Conservation (phyloP, 495 filamentous ascomycete genomes). For the Stereocaulon alpinum region DNA sequence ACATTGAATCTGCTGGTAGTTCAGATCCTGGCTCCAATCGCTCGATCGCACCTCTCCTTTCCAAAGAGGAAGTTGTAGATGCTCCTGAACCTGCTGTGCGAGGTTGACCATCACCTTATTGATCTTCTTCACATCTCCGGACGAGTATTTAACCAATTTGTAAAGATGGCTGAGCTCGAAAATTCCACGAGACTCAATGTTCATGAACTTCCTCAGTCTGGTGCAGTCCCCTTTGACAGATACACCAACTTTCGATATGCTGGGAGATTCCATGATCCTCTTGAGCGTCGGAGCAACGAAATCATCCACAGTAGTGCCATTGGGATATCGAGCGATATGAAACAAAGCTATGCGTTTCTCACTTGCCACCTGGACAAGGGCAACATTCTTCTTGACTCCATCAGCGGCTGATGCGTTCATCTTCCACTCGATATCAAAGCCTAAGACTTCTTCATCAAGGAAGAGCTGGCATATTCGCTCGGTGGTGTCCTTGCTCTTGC, state of each 20-base stretch:
- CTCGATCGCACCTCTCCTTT: constrained; percentile 62
- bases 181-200: constrained; percentile 50
- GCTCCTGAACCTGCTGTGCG: constrained; percentile 55
- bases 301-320: constrained; percentile 33
- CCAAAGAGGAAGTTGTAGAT: constrained; percentile 63
- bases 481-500: constrained; percentile 50
- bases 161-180: constrained; percentile 76
- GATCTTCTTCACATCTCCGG: constrained; percentile 40
- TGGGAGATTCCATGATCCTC: constrained; percentile 56
- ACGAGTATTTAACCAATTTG: constrained; percentile 57
- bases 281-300: constrained; percentile 61
- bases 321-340: constrained; percentile 56
- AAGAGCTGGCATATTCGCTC: constrained; percentile 61
- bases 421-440: constrained; percentile 84
- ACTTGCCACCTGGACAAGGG: constrained; percentile 71
- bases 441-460: constrained; percentile 55
- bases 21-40: constrained; percentile 57
- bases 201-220: constrained; percentile 54
- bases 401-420: constrained; percentile 34
- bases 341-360: constrained; percentile 71
- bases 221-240: constrained; percentile 62
- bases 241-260: constrained; percentile 70
- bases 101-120: constrained; percentile 59
- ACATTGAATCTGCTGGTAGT: constrained; percentile 63
- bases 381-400: constrained; percentile 54